Evolutionary conservation across 148 eudicot genomes (phyloP), one percentile per base, ranked within the genome.

Genomic region (Suaeda aralocaspica): DNA sequence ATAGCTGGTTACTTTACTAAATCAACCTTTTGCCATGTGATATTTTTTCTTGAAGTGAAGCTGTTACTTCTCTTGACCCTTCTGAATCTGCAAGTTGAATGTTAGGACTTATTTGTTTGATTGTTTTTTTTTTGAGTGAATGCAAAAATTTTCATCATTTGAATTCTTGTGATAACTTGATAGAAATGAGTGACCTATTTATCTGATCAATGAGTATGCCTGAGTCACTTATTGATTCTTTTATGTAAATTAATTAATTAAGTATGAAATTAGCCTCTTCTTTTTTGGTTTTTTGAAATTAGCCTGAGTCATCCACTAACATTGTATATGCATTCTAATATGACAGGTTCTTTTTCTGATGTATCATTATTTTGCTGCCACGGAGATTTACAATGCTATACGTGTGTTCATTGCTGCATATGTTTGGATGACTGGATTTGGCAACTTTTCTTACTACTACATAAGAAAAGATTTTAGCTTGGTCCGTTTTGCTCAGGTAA

Each of bases 361-460:
- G 92, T 92, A 89, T 77, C 96, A 92, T 78, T 92, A 92, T 78
- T 92, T 92, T 83, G 96, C 96, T 75, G 98, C 96, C 51, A 71
- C 87, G 72, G 98, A 92, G 82, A 92, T 90, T 72, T 92, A 92
- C 86, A 89, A 89, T 81, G 98, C 91, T 57, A 90, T 92, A 72
- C 96, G 96, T 76, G 82, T 92, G 72, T 92, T 92, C 80, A 92
- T 92, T 82, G 96, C 98, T 82, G 98, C 91, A 69, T 92, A 89
- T 80, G 98, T 92, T 30, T 92, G 96, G 98, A 90, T 92, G 98
- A 92, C 96, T 74, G 98, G 98, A 66, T 92, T 92, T 77, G 98
- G 96, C 50, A 92, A 92, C 82, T 92, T 92, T 83, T 92, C 98
- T 56, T 89, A 92, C 72, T 92, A 92, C 78, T 92, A 90, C 82